Evolutionary conservation across 257 asterid species (phyloP), one percentile per base, ranked within the genome.

Genomic region (Petunia axillaris): DNA sequence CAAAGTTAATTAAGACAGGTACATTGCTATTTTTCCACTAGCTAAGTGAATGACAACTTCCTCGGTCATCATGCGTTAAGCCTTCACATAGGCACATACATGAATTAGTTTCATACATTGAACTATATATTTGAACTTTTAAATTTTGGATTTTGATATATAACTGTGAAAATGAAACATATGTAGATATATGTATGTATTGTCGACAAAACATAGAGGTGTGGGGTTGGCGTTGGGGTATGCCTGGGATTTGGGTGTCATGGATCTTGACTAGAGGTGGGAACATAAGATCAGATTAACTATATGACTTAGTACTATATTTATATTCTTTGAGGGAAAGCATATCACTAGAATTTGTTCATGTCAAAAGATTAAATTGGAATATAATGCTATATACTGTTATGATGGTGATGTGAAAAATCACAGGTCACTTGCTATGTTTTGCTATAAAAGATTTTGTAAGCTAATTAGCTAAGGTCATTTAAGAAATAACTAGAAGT

Each of bases 101-200:
- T 70, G 76, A 46, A 70, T 70, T 25, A 70, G 41, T 11, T 44
- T 25, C 58, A 8, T 44, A 68, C 76, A 68, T 44, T 46, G 41
- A 70, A 46, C 58, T 25, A 25, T 25, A 25, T 25, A 25, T 9
- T 3, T 9, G 41, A 68, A 16, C 5, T 70, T 46, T 2, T 16
- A 8, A 43, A n/a, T 25, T 68, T n/a, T 44, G 76, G 16, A 44
- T 44, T 68, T 43, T 70, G 25, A 70, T 46, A 46, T 2, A 16
- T 70, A 46, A 70, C 25, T 46, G 3, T 46, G 76, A 70, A 70
- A 70, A 46, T 25, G 76, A 70, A 70, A 70, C 58, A 68, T 68
- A 67, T 43, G 39, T 43, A 54, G 57, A 68, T 55, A 68, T n/a
- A 68, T 6, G 41, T 64, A 37, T 37, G 25, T 37, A 64, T 4